Conservation (phyloP, 129 eudicot genomes). For the Tagetes patula region DNA sequence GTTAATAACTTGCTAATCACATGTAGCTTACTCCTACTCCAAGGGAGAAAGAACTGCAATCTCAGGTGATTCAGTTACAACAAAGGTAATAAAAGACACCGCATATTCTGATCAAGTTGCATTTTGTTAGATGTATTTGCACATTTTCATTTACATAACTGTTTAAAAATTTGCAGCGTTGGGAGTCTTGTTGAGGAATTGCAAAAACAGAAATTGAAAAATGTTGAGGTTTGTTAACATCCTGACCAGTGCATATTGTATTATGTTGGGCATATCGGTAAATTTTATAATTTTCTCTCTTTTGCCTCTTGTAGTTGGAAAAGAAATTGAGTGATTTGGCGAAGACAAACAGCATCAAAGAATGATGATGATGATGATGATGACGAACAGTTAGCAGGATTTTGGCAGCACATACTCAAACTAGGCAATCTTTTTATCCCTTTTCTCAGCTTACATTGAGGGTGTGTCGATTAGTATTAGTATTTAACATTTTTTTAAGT, state of each 20-base stretch:
- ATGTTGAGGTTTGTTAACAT: slow-evolving; percentile 57
- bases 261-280: not conserved
- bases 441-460: slow-evolving; percentile 12
- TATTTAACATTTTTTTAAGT: slow-evolving; percentile 14
- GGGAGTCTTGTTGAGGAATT: slow-evolving; percentile 77
- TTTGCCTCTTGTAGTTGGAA: slow-evolving; percentile 57
- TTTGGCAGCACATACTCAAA: not conserved
- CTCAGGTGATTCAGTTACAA: slow-evolving; percentile 73
- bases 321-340: slow-evolving; percentile 44
- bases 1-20: not conserved
- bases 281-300: not conserved
- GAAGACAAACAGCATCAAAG: slow-evolving; percentile 40
- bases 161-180: slow-evolving; percentile 52
- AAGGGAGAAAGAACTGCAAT: slow-evolving; percentile 67
- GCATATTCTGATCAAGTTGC: not conserved
- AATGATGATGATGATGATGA: slow-evolving; percentile 24
- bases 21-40: slow-evolving; percentile 54
- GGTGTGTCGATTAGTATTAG: slow-evolving; percentile 10
- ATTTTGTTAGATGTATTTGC: not conserved
- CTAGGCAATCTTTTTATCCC: not conserved
- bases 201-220: slow-evolving; percentile 64
- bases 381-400: slow-evolving; percentile 22
- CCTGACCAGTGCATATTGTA: too few species aligned
- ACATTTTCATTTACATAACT: not conserved
- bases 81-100: slow-evolving; percentile 51